Evolutionary conservation across 2,329 filamentous ascomycete genomes (phyloP).

Genomic region (Mollisiaceae sp.): DNA sequence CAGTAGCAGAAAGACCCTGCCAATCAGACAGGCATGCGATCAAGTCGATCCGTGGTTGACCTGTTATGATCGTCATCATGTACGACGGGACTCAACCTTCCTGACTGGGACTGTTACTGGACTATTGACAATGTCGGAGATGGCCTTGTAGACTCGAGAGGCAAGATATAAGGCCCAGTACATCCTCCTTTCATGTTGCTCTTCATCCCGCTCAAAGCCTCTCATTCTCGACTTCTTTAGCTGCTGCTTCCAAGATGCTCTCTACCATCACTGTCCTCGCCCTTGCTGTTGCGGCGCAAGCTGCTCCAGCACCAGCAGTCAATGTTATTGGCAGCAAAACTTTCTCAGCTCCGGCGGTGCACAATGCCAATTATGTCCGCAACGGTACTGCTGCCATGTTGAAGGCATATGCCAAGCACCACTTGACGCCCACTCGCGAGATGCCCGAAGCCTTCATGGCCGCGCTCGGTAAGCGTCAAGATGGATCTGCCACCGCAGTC

Average conservation of each 20-base stretch:
- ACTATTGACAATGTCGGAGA: neutral
- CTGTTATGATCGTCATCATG: constrained; percentile 12
- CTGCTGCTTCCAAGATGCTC: constrained; percentile 35
- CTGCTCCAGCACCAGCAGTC: constrained; percentile 32
- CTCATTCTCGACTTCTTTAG: constrained; percentile 22
- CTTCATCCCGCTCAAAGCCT: constrained; percentile 26
- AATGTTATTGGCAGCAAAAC: constrained; percentile 14
- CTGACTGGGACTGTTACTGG: constrained; percentile 3
- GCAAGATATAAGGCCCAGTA: constrained; percentile 30
- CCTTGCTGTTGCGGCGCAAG: constrained; percentile 33
- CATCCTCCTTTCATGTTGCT: constrained; percentile 20
- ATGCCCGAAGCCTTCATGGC: constrained; percentile 33
- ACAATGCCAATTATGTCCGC: constrained; percentile 37
- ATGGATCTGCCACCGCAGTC: constrained; percentile 35
- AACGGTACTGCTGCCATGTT: constrained; percentile 42
- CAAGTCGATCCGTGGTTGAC: constrained; percentile 15
- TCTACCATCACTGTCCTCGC: constrained; percentile 37
- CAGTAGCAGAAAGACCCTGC: constrained; percentile 15
- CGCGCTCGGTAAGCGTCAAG: constrained; percentile 39
- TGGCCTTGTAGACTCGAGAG: constrained; percentile 7
- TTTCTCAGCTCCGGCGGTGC: constrained; percentile 38
- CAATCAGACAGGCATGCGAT: constrained; percentile 20
- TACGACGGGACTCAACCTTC: constrained; percentile 11
- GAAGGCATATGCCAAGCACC: constrained; percentile 42
- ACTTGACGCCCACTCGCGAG: constrained; percentile 37